Percentiles rank a stretch among this genome's conserved stretches.
phyloP scores from a whole-genome alignment of 177 flowering plant genomes.

The Telopea speciosissima region DNA sequence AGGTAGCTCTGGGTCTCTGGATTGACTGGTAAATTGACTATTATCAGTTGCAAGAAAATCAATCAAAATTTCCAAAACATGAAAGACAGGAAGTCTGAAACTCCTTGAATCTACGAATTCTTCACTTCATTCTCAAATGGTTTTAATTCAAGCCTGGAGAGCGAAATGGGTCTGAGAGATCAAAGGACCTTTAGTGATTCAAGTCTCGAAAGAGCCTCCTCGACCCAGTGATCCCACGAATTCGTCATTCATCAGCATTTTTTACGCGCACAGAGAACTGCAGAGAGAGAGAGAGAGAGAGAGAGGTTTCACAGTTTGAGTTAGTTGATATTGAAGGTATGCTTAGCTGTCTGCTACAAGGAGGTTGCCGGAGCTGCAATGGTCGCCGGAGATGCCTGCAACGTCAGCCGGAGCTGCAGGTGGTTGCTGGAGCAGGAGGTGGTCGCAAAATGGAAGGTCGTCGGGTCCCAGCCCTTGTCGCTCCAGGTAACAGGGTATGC shows the following conservation, averaged over 20 bases:
- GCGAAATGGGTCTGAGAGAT: constrained; percentile 66
- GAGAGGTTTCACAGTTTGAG: background rate
- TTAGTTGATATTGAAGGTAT: no score
- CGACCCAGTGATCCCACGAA: constrained; percentile 77
- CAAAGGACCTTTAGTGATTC: constrained; percentile 58
- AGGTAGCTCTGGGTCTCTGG: background rate
- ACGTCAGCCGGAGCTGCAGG: no score
- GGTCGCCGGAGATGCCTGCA: no score
- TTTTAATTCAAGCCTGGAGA: constrained; percentile 13
- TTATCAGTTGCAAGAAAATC: background rate
- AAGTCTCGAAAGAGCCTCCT: constrained; percentile 49
- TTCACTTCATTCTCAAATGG: background rate
- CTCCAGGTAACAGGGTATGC: no score
- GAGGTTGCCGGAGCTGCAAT: no score
- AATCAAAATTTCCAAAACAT: background rate
- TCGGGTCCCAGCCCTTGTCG: no score
- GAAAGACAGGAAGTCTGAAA: constrained; percentile 38
- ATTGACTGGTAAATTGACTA: background rate
- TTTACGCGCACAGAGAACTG: background rate
- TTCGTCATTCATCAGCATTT: constrained; percentile 14
- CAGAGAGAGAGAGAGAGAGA: background rate
- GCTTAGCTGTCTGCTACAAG: no score
- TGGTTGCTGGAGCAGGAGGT: no score
- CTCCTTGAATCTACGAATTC: constrained; percentile 10
- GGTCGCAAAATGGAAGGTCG: no score